Evolutionary conservation across 257 asterid species (phyloP), one percentile per base, ranked within the genome.

Genomic region (Nicotiana obtusifolia): DNA sequence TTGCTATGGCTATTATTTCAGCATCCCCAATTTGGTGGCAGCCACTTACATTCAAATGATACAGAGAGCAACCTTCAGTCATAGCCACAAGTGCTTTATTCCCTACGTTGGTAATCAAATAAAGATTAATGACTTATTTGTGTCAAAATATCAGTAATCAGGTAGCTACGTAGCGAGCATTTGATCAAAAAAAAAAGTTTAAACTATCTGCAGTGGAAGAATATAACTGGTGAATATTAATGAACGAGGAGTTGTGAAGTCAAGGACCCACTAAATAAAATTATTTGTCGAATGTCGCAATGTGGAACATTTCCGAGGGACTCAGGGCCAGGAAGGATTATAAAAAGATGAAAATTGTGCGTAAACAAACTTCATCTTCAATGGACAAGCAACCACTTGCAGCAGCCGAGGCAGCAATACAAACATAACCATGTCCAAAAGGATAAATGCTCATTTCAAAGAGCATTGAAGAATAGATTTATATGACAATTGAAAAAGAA

Each of bases 1-100:
- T 89, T 54, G 97, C 98, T 82, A 92, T 84, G 68, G 98, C 97
- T 77, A 87, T 85, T 64, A 93, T 89, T 84, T 98, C 98, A 85
- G 87, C 91, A 90, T 95, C 94, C 49, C 97, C 92, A 60, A 95
- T 90, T 83, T 91, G 89, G 81, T 91, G 90, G 87, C 97, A 95
- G 77, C 99, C 99, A 82, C 97, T 95, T 65, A 95, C 95, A 84
- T 95, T 92, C 86, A 95, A 81, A 82, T 88, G 90, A 60, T 82
- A 84, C 77, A 90, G 85, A 80, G 95, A 91, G 88, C 95, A 94
- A 83, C 99, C 97, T 83, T 87, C 89, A 78, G 97, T 95, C 52
- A 93, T 86, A 56, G 99, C 89, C 82, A 92, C 81, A 75, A 95
- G 84, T 67, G 95, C 97, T 67, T 90, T 93, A 47, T 95, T 90